These are phyloP conservation scores for Funneliformis mosseae DNA, from an alignment of 192 early-diverging fungal species.

Conservation along the genomic window DNA sequence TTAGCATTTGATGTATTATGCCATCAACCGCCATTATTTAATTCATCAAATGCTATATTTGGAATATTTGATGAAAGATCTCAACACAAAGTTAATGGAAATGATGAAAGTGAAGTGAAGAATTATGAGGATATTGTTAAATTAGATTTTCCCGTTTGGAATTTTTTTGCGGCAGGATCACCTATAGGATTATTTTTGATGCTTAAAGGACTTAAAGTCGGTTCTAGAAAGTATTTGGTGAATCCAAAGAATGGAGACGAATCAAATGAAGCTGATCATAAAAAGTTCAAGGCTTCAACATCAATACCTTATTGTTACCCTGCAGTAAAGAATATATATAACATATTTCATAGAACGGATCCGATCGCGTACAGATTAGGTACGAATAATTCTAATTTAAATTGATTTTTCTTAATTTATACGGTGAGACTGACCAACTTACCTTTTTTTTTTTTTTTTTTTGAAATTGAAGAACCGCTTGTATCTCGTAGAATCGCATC, in stretches of 20 bases:
- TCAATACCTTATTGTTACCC: slow-evolving; percentile 57
- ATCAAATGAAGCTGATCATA: not conserved
- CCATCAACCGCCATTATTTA: slow-evolving; percentile 56
- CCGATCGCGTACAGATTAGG: slow-evolving; percentile 67
- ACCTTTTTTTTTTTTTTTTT: no score
- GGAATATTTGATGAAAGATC: slow-evolving; percentile 41
- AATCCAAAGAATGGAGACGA: not conserved
- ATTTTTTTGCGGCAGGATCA: slow-evolving; percentile 82
- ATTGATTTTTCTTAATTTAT: not conserved
- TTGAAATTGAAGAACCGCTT: slow-evolving; percentile 56
- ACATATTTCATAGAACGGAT: slow-evolving; percentile 70
- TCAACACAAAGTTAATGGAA: not conserved
- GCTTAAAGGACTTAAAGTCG: slow-evolving; percentile 71
- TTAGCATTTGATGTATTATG: slow-evolving; percentile 82
- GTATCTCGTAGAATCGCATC: slow-evolving; percentile 57
- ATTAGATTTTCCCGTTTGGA: slow-evolving; percentile 71
- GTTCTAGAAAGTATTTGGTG: slow-evolving; percentile 40
- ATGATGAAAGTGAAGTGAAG: not conserved
- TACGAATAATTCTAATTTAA: not conserved
- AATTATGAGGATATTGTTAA: slow-evolving; percentile 24
- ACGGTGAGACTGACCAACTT: not conserved
- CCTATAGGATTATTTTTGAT: slow-evolving; percentile 81
- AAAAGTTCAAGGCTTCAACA: slow-evolving; percentile 8
- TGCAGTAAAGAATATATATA: slow-evolving; percentile 73
- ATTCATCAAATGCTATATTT: slow-evolving; percentile 4